Percentiles rank a stretch among this genome's conserved stretches.
Conservation (phyloP, 352 stramenopile species). For the Plasmopara muralis region DNA sequence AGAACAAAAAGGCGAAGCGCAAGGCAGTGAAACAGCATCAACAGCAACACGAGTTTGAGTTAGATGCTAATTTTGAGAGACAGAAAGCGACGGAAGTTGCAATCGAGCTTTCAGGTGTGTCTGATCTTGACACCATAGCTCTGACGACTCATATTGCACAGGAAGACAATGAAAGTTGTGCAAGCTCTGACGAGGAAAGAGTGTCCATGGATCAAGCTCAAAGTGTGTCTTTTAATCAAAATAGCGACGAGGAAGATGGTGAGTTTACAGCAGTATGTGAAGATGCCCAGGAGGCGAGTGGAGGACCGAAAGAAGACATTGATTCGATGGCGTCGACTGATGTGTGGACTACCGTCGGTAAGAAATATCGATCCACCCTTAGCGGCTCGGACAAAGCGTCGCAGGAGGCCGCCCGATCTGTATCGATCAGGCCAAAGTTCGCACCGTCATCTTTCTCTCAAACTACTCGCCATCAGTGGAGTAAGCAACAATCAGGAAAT, state of each 20-base stretch:
- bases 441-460: slow-evolving; percentile 6
- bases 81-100: slow-evolving; percentile 1
- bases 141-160: background rate
- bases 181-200: slow-evolving; percentile 22
- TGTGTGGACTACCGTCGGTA: slow-evolving; percentile 70
- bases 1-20: slow-evolving; percentile 66
- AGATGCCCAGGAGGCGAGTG: background rate
- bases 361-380: slow-evolving; percentile 39
- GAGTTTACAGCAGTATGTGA: slow-evolving; percentile 1
- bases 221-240: slow-evolving; percentile 7
- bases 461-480: slow-evolving; percentile 7
- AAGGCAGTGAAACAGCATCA: slow-evolving; percentile 36
- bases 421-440: slow-evolving; percentile 6
- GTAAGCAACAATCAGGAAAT: slow-evolving; percentile 9
- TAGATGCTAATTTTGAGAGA: slow-evolving; percentile 4
- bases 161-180: slow-evolving; percentile 13
- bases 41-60: slow-evolving; percentile 11
- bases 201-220: slow-evolving; percentile 9
- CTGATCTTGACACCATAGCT: background rate
- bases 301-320: background rate
- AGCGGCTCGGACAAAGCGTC: slow-evolving; percentile 3
- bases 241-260: slow-evolving; percentile 18
- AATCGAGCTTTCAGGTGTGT: background rate
- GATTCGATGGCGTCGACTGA: slow-evolving; percentile 15
- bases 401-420: slow-evolving; percentile 3